Conservation (phyloP, 2,329 filamentous ascomycete genomes). For the Geoglossum cookeanum region DNA sequence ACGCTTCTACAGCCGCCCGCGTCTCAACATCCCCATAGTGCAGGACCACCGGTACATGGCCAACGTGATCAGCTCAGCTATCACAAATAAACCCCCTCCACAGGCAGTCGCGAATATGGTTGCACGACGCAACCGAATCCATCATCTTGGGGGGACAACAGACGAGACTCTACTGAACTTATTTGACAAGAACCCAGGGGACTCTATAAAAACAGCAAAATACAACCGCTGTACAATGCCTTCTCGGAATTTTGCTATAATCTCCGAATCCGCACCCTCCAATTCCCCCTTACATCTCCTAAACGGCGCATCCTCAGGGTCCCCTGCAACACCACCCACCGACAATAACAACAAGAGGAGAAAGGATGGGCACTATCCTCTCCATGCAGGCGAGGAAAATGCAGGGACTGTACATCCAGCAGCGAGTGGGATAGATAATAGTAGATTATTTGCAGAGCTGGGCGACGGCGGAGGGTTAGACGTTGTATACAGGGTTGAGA, state of each 20-base stretch:
- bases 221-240: slow-evolving; percentile 78
- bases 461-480: slow-evolving; percentile 18
- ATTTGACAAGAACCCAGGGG: slow-evolving; percentile 41
- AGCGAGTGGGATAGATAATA: slow-evolving; percentile 27
- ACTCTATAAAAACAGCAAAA: slow-evolving; percentile 40
- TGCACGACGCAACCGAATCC: slow-evolving; percentile 43
- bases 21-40: slow-evolving; percentile 34
- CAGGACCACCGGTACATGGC: slow-evolving; percentile 43
- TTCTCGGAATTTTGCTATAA: slow-evolving; percentile 43
- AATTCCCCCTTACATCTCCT: slow-evolving; percentile 9
- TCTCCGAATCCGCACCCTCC: slow-evolving; percentile 28
- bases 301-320: slow-evolving; percentile 12
- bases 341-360: slow-evolving; percentile 13
- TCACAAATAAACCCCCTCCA: slow-evolving; percentile 49
- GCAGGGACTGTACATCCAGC: slow-evolving; percentile 66
- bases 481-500: slow-evolving; percentile 27
- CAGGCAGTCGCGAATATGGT: slow-evolving; percentile 45
- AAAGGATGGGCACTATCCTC: slow-evolving; percentile 45
- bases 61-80: slow-evolving; percentile 44
- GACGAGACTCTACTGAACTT: slow-evolving; percentile 45
- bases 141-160: slow-evolving; percentile 41
- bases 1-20: slow-evolving; percentile 43
- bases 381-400: slow-evolving; percentile 58
- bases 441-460: neutral
- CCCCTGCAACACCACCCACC: slow-evolving; percentile 6